Base-by-base conservation (phyloP, 2,329 filamentous ascomycete species). In the Fusarium poae region DNA sequence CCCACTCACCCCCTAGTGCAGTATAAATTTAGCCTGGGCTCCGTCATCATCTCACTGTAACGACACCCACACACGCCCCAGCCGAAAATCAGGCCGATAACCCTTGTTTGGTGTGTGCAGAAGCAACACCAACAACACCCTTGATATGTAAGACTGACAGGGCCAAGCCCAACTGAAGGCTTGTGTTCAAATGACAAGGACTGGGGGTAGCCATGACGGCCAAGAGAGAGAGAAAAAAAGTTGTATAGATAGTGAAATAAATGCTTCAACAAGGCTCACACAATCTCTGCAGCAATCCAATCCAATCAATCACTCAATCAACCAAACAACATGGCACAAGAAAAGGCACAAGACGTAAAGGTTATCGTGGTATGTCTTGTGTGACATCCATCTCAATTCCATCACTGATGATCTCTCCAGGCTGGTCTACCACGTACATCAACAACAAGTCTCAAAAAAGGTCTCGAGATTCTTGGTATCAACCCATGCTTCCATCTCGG, bases 371-470 rank as follows among this genome's bases (percentile, higher is more conserved):
- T 69, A 57, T 15, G 67, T 57, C 35, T n/a, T 20, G 4, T 15
- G 23, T 6, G 2, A 8, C 18, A 2, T 16, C 40, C 12, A 16
- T 50, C 57, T 3, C 3, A 23, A 25, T 7, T 20, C 16, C 7
- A 52, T 13, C n/a, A 25, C 13, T n/a, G 15, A 37, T 65, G 1
- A 1, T 18, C 32, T 15, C 8, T 20, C 7, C 9, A 69, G 67
- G 67, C 66, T 13, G 67, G 67, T 30, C 53, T 70, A 0, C 66
- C 67, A 21, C 67, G 67, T 10, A 70, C 67, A 0, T 70, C 67
- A 20, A 70, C 67, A 3, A 70, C 67, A 32, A 70, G 67, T 52
- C 66, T 70, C 25, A 70, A 70, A 21, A 70, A 70, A 23, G 67
- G 67, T 15, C 62, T 69, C 9, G 67, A 69, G 40, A 50, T 70